These are phyloP conservation scores for Cyclostephanos invisitatus DNA, from an alignment of 108 stramenopile genomes.

Conservation along the genomic window DNA sequence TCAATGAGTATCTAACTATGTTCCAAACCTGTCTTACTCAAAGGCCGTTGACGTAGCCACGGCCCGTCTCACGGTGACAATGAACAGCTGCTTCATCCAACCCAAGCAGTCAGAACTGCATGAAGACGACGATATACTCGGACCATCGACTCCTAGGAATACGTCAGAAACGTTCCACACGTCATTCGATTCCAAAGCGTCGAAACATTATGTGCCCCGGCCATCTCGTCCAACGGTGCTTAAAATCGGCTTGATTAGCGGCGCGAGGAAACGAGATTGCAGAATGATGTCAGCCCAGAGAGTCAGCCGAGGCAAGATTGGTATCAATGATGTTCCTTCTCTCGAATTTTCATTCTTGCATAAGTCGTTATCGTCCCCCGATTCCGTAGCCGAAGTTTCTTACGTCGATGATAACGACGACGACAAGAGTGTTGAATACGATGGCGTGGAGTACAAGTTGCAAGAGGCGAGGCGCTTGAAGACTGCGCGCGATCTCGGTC, in stretches of 20 bases:
- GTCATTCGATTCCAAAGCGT: conserved; percentile 35
- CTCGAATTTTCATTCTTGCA: conserved; percentile 5
- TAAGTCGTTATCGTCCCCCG: neutral
- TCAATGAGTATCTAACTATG: neutral
- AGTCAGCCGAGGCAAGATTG: neutral
- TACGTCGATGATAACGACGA: conserved; percentile 19
- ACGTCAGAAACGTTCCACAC: conserved; percentile 5
- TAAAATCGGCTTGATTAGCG: conserved; percentile 35
- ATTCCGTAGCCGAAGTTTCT: conserved; percentile 3
- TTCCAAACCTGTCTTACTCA: neutral
- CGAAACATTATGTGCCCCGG: conserved; percentile 12
- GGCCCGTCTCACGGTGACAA: conserved; percentile 26
- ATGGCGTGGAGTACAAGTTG: conserved; percentile 69
- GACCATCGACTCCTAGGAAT: neutral
- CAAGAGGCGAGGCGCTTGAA: conserved; percentile 58
- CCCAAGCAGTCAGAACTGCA: conserved; percentile 7
- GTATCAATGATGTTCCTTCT: neutral
- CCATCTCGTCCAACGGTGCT: conserved; percentile 37
- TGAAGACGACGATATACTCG: neutral
- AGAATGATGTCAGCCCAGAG: conserved; percentile 37
- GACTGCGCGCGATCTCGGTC: conserved; percentile 60
- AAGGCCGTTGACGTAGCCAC: conserved; percentile 39
- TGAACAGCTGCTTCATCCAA: conserved; percentile 32
- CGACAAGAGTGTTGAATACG: conserved; percentile 57
- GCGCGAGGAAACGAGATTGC: conserved; percentile 21